Evolutionary conservation across 495 filamentous ascomycete species (phyloP).

Genomic region (Trichocladium uniseriatum): DNA sequence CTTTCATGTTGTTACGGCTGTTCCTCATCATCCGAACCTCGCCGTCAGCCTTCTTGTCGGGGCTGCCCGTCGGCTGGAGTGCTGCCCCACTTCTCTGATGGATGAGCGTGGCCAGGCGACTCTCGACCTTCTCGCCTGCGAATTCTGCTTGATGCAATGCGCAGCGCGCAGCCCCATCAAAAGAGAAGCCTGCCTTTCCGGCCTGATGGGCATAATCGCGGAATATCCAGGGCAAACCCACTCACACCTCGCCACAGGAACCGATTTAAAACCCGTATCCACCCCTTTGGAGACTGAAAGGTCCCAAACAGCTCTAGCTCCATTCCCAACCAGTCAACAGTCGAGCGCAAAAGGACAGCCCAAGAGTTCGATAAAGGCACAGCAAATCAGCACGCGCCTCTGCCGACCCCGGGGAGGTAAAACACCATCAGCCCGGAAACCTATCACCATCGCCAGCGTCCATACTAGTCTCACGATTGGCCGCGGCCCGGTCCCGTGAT

Average conservation of each 20-base stretch:
- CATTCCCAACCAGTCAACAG: conserved; percentile 25
- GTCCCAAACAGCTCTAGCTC: conserved; percentile 7
- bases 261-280: neutral
- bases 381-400: conserved; percentile 45
- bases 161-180: conserved; percentile 4
- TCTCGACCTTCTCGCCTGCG: neutral
- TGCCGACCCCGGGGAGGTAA: conserved; percentile 25
- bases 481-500: conserved; percentile 41
- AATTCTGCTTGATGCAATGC: conserved; percentile 7
- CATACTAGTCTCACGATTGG: conserved; percentile 36
- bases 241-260: conserved; percentile 21
- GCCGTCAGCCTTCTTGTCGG: neutral
- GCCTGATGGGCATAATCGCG: neutral
- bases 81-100: neutral
- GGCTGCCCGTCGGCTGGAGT: neutral
- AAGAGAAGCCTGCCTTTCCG: conserved; percentile 1
- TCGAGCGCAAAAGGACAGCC: conserved; percentile 23
- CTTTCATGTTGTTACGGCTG: neutral
- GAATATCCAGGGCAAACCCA: conserved; percentile 11
- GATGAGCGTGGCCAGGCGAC: too few species aligned
- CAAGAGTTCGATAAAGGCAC: conserved; percentile 12
- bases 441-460: conserved; percentile 38
- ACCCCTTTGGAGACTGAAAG: conserved; percentile 5
- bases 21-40: neutral
- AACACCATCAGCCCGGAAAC: conserved; percentile 31